phyloP scores from a whole-genome alignment of 225 moss, liverwort and hornwort genomes.

The Marchantia paleacea region DNA sequence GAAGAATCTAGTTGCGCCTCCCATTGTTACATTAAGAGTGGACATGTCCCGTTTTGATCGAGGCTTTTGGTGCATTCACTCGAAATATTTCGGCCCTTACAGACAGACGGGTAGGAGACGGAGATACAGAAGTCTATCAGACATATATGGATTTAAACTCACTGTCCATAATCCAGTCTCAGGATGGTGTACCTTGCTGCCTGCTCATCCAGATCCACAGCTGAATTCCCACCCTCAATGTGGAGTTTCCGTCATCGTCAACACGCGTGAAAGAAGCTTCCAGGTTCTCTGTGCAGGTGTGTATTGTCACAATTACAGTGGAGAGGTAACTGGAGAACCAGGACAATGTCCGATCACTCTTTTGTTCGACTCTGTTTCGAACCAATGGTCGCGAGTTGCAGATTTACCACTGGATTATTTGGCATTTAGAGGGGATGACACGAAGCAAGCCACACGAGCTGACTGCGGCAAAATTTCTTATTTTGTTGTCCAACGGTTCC shows the following conservation, averaged over 20 bases:
- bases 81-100: neutral
- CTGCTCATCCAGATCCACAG: neutral
- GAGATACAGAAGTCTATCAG: no score
- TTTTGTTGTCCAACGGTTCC: neutral
- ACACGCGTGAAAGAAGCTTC: neutral
- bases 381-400: neutral
- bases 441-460: neutral
- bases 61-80: neutral
- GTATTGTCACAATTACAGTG: neutral
- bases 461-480: neutral
- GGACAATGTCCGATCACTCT: neutral
- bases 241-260: neutral
- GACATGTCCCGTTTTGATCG: neutral
- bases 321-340: neutral
- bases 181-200: neutral
- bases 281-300: neutral
- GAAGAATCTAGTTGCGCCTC: no score
- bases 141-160: neutral
- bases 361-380: neutral
- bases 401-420: neutral
- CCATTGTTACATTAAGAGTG: neutral
- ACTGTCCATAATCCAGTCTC: neutral
- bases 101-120: neutral
- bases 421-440: neutral
- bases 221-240: neutral